Conservation (phyloP, 2,329 filamentous ascomycete genomes). For the Pseudogymnoascus sp. region DNA sequence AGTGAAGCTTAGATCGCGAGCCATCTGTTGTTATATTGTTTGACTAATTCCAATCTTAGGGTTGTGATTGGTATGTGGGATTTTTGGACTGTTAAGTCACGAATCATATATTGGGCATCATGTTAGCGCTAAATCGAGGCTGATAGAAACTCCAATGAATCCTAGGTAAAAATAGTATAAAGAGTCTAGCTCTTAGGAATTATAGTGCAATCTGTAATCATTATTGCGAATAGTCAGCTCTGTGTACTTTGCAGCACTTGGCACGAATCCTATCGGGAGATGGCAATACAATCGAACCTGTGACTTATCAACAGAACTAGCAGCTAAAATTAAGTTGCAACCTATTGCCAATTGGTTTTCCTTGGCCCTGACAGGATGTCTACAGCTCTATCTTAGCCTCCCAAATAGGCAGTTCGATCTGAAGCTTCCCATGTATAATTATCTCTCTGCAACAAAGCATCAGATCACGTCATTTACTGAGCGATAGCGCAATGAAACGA, state of each 20-base stretch:
- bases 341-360: not conserved
- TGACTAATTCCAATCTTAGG: not conserved
- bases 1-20: too few species aligned
- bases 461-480: not conserved
- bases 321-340: not conserved
- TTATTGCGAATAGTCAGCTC: not conserved
- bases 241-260: not conserved
- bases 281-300: not conserved
- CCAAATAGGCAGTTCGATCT: not conserved
- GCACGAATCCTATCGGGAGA: not conserved
- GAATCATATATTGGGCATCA: too few species aligned
- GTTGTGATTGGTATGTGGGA: too few species aligned
- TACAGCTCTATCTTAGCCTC: not conserved
- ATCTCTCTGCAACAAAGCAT: not conserved
- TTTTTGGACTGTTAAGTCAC: too few species aligned
- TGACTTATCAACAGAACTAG: not conserved
- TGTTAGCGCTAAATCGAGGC: too few species aligned
- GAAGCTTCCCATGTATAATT: not conserved
- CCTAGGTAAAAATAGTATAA: too few species aligned
- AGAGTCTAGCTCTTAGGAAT: not conserved
- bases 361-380: conserved; percentile 2
- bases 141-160: too few species aligned
- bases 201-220: conserved; percentile 3
- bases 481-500: conserved; percentile 1
- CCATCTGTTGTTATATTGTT: too few species aligned